Percentiles rank a stretch among this genome's conserved stretches.
Conservation (phyloP, 495 filamentous ascomycete species). For the Penicillium steckii region DNA sequence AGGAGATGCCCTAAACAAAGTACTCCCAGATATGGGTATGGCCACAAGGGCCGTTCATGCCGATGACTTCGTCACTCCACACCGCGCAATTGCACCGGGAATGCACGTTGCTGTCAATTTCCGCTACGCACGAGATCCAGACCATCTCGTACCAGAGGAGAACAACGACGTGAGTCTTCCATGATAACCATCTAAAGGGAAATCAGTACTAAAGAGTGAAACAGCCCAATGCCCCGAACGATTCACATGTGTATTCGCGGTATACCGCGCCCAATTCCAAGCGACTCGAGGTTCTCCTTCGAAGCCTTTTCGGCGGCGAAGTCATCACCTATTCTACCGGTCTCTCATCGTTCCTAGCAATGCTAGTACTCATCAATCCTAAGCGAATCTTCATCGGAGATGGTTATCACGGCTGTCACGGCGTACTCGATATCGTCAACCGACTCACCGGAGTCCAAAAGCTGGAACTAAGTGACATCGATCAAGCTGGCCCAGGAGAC, state of each 20-base stretch:
- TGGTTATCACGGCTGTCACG: slow-evolving; percentile 91
- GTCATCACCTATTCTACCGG: slow-evolving; percentile 77
- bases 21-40: slow-evolving; percentile 11
- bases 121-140: slow-evolving; percentile 17
- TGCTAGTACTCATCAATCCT: slow-evolving; percentile 73
- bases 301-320: slow-evolving; percentile 65
- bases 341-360: slow-evolving; percentile 81
- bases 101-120: slow-evolving; percentile 24
- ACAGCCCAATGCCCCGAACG: slow-evolving; percentile 27
- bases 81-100: slow-evolving; percentile 18
- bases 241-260: slow-evolving; percentile 71
- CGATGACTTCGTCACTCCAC: slow-evolving; percentile 18
- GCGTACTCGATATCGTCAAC: slow-evolving; percentile 64
- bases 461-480: slow-evolving; percentile 58
- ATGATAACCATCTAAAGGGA: neutral
- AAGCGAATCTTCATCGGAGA: slow-evolving; percentile 70
- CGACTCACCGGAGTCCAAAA: slow-evolving; percentile 66
- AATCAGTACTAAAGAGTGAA: neutral
- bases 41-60: slow-evolving; percentile 20
- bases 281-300: slow-evolving; percentile 75
- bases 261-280: slow-evolving; percentile 68
- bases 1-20: slow-evolving; percentile 12
- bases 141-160: slow-evolving; percentile 15
- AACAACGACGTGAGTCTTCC: slow-evolving; percentile 16
- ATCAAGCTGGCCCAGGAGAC: slow-evolving; percentile 67